Base-by-base conservation (phyloP, 1,284 basidiomycete genomes). In the Leccinum cinnamomeum region DNA sequence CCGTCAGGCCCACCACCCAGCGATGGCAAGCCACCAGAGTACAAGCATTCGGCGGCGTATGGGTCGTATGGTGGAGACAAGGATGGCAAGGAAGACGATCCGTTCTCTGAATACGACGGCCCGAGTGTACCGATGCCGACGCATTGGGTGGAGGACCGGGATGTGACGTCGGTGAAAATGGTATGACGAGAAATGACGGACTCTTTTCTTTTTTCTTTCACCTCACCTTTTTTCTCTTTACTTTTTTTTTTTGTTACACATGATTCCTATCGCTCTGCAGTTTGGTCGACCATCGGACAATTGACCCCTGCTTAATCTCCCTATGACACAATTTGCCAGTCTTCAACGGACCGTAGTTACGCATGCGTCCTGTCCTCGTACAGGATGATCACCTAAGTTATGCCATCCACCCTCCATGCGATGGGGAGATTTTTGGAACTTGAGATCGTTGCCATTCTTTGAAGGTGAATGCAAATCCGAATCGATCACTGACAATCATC, bases 71-170 rank as follows among this genome's bases (percentile, higher is more conserved):
- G 58, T 2, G 64, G 51, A 7, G 67, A 65, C 53, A 75, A 73
- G 66, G 69, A 67, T 23, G 46, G 7, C 7, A 76, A 76, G 30
- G 65, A 60, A 12, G 63, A 67, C 25, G 75, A 74, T 37, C 73
- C 73, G 0, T 74, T 74, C 51, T 59, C 73, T 28, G 73, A 77
- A 51, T 74, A 58, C 39, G 75, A 70, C 37, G 64, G 65, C 5
- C 75, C 75, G 18, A 73, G 68, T 7, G 55, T 76, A 16, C 73
- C 73, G 44, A 74, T 76, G 69, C 73, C 73, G 16, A 73, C 71
- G 0, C 75, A 74, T 48, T 74, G 75, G 70, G 70, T 75, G 2
- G 73, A 74, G 62, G 75, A 77, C 28, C 73, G 70, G 37, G 74
- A 75, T 1, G 63, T n/a, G n/a, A 53, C 62, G 1, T 20, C 59